These are phyloP conservation scores for Plasmodium falciparum DNA, from an alignment of 169 alveolate genomes.

Conservation along the genomic window DNA sequence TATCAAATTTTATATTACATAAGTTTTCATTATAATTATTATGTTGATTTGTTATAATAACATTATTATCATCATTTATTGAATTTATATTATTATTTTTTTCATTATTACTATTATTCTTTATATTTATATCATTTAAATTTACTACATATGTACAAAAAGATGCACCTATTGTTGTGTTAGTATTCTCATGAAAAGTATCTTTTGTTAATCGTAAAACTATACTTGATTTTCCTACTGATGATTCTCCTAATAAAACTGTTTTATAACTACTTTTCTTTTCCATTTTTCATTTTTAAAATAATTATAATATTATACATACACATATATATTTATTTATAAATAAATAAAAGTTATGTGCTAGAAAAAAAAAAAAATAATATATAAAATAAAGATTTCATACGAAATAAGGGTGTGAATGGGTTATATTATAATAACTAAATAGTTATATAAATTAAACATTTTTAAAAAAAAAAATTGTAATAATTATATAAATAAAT, in stretches of 20 bases:
- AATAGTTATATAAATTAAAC: neutral
- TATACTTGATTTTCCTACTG: conserved; percentile 94
- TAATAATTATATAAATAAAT: neutral
- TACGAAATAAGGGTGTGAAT: neutral
- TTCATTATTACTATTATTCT: conserved; percentile 17
- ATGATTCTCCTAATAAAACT: conserved; percentile 93
- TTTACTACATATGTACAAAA: conserved; percentile 88
- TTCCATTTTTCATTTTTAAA: conserved; percentile 74
- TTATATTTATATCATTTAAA: conserved; percentile 56
- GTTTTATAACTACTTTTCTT: conserved; percentile 88
- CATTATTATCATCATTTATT: neutral
- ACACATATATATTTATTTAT: neutral
- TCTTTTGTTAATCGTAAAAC: conserved; percentile 92
- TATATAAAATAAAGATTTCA: neutral
- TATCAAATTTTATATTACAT: conserved; percentile 86
- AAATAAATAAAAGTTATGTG: neutral
- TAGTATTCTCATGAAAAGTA: conserved; percentile 90
- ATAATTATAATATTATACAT: conserved; percentile 25
- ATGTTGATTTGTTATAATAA: neutral
- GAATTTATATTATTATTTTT: conserved; percentile 7
- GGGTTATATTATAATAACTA: neutral
- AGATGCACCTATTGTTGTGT: conserved; percentile 94
- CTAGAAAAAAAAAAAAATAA: conserved; percentile 21
- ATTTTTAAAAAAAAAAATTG: neutral
- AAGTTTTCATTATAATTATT: conserved; percentile 41